Evolutionary conservation across 768 basidiomycete species (phyloP).

Genomic region (Auricularia sp.): DNA sequence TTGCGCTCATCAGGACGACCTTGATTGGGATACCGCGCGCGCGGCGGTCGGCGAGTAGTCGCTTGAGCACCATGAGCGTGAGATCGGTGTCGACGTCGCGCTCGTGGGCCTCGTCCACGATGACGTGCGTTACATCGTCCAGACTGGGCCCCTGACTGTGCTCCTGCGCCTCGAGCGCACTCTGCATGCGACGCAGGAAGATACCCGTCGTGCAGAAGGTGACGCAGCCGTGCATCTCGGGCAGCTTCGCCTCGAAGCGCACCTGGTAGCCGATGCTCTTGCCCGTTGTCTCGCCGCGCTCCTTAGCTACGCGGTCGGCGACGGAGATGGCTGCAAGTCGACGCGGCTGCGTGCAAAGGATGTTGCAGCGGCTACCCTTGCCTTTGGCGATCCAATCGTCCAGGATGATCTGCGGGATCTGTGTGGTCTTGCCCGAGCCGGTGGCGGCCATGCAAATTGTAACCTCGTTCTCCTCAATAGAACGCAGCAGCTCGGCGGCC

Average conservation of each 20-base stretch:
- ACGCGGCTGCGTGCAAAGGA: slow-evolving; percentile 89
- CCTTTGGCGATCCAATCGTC: slow-evolving; percentile 71
- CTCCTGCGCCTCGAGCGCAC: slow-evolving; percentile 41
- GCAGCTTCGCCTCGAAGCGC: slow-evolving; percentile 75
- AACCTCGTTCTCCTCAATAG: slow-evolving; percentile 70
- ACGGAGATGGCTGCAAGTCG: slow-evolving; percentile 87
- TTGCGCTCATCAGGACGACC: slow-evolving; percentile 91
- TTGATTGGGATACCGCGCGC: slow-evolving; percentile 64
- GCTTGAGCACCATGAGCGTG: slow-evolving; percentile 79
- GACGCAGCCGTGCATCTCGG: slow-evolving; percentile 72
- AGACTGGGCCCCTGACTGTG: slow-evolving; percentile 25
- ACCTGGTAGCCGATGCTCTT: slow-evolving; percentile 82
- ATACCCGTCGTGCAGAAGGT: slow-evolving; percentile 92
- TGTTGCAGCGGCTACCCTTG: slow-evolving; percentile 78
- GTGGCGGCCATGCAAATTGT: slow-evolving; percentile 85
- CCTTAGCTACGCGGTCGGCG: slow-evolving; percentile 82
- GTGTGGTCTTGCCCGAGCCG: slow-evolving; percentile 90
- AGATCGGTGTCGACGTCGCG: slow-evolving; percentile 90
- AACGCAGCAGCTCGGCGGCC: slow-evolving; percentile 53
- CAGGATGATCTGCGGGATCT: slow-evolving; percentile 85
- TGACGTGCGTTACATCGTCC: slow-evolving; percentile 77
- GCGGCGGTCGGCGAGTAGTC: slow-evolving; percentile 65
- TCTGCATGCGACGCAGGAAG: slow-evolving; percentile 79
- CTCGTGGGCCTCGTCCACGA: slow-evolving; percentile 96
- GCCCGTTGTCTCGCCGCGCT: slow-evolving; percentile 68